Base-by-base conservation (phyloP, 2,329 filamentous ascomycete species). In the Pseudogymnoascus sp. region DNA sequence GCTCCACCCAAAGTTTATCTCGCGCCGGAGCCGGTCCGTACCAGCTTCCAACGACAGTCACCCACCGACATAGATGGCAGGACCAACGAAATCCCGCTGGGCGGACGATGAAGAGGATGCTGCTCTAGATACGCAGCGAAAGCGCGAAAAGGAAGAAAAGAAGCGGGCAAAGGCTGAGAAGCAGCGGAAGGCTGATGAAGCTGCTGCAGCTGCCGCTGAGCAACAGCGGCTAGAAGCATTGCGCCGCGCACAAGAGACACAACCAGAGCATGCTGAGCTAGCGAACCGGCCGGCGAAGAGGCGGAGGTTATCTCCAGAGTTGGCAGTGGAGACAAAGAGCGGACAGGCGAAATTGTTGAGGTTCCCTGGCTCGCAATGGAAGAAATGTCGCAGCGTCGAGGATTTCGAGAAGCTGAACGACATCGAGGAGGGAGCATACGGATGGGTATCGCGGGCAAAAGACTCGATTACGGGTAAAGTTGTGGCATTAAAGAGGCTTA, bases 401-500 rank as follows among this genome's bases (percentile, higher is more conserved):
- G 88, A 91, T 72, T 99, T 93, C 77, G 90, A 97, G 71, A 89
- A 90, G 69, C 81, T 99, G 64, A 99, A 99, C 75, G 90, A 95
- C 73, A 99, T 99, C 71, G 95, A 97, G 76, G 95, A 99, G 78
- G 95, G 95, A 37, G 92, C 92, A 7, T 99, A 99, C 75, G 95
- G 95, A 53, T 93, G 88, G 84, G 95, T 99, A 4, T 93, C 93
- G 62, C 84, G 95, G 64, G 95, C 92, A 11, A 87, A 82, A 66
- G 89, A 96, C 70, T 80, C 83, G 34, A 78, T 80, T 3, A 93
- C 90, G 0, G 89, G 90, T 36, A 84, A 88, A 64, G 83, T 99
- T 5, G 93, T 97, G 18, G 95, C 95, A 12, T 79, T 99, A 67
- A 99, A 99, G 81, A 89, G 92, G 73, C 82, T 97, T 63, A 99